phyloP scores from a whole-genome alignment of 2,329 filamentous ascomycete genomes.

The Trichoderma sp. region DNA sequence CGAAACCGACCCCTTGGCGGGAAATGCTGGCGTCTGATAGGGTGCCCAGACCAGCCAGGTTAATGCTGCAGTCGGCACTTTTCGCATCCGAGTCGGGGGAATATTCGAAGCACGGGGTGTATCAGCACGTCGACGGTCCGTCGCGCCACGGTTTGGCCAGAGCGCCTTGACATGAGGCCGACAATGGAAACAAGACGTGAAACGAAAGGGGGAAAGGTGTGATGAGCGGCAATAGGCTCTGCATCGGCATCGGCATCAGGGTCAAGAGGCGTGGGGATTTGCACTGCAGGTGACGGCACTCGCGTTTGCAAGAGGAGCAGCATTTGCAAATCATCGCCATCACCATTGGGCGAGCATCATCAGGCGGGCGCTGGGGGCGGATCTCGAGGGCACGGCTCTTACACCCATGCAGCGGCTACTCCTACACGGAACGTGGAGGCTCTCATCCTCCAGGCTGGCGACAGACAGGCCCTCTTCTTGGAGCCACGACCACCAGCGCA shows the following conservation, averaged over 20 bases:
- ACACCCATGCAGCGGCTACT: neutral
- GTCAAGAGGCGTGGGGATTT: neutral
- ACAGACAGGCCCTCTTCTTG: neutral
- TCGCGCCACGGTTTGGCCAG: neutral
- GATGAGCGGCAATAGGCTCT: neutral
- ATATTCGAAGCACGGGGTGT: constrained; percentile 16
- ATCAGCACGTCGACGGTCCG: neutral
- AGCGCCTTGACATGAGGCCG: neutral
- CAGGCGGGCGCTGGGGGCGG: neutral
- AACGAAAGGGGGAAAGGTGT: neutral
- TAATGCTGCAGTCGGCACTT: constrained; percentile 7
- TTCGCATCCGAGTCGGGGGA: constrained; percentile 7
- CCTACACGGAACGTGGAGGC: neutral
- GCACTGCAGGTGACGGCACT: neutral
- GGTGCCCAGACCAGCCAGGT: neutral
- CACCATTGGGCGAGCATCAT: neutral
- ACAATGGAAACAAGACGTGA: neutral
- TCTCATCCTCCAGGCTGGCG: neutral
- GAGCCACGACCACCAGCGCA: neutral
- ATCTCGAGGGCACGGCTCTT: neutral
- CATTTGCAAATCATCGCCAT: neutral
- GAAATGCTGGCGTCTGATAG: neutral
- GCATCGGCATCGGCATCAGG: neutral
- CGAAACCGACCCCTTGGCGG: neutral
- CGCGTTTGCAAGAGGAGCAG: neutral